Conservation (phyloP, 2,329 filamentous ascomycete species). For the Aureobasidium vineae region DNA sequence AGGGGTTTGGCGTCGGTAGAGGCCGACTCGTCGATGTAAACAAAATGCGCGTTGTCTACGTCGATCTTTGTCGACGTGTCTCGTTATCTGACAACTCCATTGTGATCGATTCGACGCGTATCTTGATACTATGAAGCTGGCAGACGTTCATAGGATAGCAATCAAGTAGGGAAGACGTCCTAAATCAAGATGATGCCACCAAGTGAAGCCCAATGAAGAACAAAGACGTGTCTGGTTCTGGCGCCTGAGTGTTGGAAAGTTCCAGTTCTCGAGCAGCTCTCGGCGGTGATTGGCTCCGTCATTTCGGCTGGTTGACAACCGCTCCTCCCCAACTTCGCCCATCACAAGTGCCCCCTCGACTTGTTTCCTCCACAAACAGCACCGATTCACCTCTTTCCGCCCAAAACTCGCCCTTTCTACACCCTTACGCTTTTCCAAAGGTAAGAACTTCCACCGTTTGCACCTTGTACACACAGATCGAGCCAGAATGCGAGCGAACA, state of each 20-base stretch:
- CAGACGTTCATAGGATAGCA: background rate
- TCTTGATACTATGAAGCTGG: background rate
- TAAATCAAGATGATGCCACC: background rate
- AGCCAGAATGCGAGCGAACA: constrained; percentile 7
- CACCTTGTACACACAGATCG: constrained; percentile 6
- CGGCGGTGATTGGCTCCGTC: constrained; percentile 21
- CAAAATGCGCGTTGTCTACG: constrained; percentile 2
- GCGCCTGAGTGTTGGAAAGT: constrained; percentile 13
- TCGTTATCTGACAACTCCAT: background rate
- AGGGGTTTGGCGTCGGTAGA: background rate
- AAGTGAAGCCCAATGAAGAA: constrained; percentile 17
- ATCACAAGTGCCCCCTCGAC: constrained; percentile 18
- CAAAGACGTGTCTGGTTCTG: constrained; percentile 22
- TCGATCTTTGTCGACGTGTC: constrained; percentile 21
- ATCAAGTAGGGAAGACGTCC: background rate
- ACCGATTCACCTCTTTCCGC: constrained; percentile 11
- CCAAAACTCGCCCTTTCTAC: background rate
- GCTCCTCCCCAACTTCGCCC: constrained; percentile 19
- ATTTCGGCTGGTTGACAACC: constrained; percentile 5
- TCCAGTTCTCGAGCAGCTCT: constrained; percentile 12
- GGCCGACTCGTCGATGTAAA: constrained; percentile 1
- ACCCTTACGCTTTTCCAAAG: constrained; percentile 19
- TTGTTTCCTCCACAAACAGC: constrained; percentile 18
- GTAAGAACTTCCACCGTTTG: constrained; percentile 9
- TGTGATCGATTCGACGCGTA: background rate